Base-by-base conservation (phyloP, 2,329 filamentous ascomycete species). In the Ophiostoma piceae region DNA sequence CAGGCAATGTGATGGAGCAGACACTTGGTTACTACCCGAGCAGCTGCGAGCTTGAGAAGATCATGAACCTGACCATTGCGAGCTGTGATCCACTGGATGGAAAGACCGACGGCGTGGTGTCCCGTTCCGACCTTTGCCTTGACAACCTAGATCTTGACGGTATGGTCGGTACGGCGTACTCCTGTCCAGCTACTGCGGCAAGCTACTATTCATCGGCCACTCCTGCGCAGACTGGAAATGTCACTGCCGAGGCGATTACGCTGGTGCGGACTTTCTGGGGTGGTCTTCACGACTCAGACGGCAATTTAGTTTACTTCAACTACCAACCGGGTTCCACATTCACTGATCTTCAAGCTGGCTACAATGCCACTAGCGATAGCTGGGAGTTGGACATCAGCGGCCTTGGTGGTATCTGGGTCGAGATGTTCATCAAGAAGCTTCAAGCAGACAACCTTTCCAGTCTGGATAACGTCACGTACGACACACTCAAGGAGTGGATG, bases 1-100 rank as follows among this genome's bases (percentile, higher is more conserved):
- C 43, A 47, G 43, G 43, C 43, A 47, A 47, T 47, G 43, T n/a
- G 43, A 47, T 47, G 43, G 43, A 47, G 43, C 43, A 47, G 43
- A 19, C 43, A 47, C 43, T 47, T 4, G 43, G 43, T 19, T 47
- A 47, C 43, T 47, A 19, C 16, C 43, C 7, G 7, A 47, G 43
- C 43, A 19, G 43, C 43, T 47, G 43, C 19, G 43, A 47, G 19
- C 43, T n/a, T 19, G 43, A 8, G 43, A 47, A n/a, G 19, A 47
- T 47, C 6, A 47, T 47, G 43, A 47, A n/a, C 7, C 19, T 47
- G 14, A 47, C 43, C 2, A 47, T 47, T n/a, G 43, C 5, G 19
- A 47, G 19, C 43, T 47, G 43, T n/a, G 43, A 47, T 47, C 43
- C 43, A 6, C 19, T 47, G 43, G 43, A 47, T 16, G 43, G 43